Percentiles rank a stretch among this genome's conserved stretches.
These are phyloP conservation scores for Phaeophleospora eucalypticola DNA, from an alignment of 2,329 filamentous ascomycete species.

Conservation along the genomic window DNA sequence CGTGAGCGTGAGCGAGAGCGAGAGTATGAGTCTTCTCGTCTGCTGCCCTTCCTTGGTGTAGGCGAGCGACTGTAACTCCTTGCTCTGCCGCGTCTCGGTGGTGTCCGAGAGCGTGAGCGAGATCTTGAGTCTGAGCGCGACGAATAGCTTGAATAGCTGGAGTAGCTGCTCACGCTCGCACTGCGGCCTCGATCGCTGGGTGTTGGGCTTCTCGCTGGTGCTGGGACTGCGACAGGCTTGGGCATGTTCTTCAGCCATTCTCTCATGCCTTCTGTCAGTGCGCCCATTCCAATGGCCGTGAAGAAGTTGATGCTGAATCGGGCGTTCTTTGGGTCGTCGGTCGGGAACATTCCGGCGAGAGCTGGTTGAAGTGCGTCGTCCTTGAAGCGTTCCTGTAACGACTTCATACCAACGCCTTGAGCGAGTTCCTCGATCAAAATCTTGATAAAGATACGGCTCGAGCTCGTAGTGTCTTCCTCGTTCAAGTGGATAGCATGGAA, in stretches of 20 bases:
- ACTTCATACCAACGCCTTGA: constrained; percentile 79
- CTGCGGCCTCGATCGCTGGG: constrained; percentile 60
- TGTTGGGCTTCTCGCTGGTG: constrained; percentile 42
- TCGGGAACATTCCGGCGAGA: constrained; percentile 83
- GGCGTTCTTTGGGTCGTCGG: constrained; percentile 81
- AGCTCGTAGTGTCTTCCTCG: constrained; percentile 94
- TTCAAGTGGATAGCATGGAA: constrained; percentile 82
- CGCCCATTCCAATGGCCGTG: constrained; percentile 94
- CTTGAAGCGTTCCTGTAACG: constrained; percentile 69
- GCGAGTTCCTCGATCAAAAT: constrained; percentile 91
- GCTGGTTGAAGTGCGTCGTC: constrained; percentile 75
- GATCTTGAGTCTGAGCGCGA: constrained; percentile 49
- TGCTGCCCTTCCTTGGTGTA: constrained; percentile 12
- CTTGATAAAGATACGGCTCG: constrained; percentile 96
- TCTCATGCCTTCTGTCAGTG: constrained; percentile 90
- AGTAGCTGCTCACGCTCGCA: constrained; percentile 67
- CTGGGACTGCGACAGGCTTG: constrained; percentile 71
- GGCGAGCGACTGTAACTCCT: constrained; percentile 19
- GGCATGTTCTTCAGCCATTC: constrained; percentile 85
- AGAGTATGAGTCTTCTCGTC: constrained; percentile 8
- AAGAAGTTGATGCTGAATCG: constrained; percentile 99
- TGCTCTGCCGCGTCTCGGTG: constrained; percentile 17
- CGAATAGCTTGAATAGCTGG: constrained; percentile 71
- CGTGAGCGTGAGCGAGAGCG: constrained; percentile 9
- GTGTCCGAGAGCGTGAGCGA: constrained; percentile 39